Evolutionary conservation across 371 early-diverging fungal species (phyloP).

Genomic region (Apophysomyces variabilis): DNA sequence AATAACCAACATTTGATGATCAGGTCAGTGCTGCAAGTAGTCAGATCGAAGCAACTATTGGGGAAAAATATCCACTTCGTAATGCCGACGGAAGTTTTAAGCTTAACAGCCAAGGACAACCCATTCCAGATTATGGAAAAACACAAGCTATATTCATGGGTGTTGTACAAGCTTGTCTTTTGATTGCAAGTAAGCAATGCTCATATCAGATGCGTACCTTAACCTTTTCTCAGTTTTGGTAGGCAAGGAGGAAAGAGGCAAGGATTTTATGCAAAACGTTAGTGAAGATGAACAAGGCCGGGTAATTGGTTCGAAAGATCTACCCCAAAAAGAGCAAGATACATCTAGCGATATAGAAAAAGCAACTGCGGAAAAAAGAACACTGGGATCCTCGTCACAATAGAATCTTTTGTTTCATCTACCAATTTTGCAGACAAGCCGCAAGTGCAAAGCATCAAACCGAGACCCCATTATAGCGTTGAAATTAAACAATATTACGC

Average conservation of each 20-base stretch:
- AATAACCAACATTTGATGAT: neutral
- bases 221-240: neutral
- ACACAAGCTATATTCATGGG: constrained; percentile 66
- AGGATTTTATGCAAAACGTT: neutral
- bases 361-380: neutral
- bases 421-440: neutral
- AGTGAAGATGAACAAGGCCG: neutral
- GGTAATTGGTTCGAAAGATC: neutral
- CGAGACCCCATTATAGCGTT: no score
- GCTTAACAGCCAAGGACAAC: constrained; percentile 35
- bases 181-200: constrained; percentile 28
- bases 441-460: no score
- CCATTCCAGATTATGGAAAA: constrained; percentile 63
- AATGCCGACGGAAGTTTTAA: constrained; percentile 34
- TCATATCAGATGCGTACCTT: neutral
- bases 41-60: constrained; percentile 67
- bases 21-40: constrained; percentile 62
- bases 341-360: constrained; percentile 1
- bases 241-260: constrained; percentile 1
- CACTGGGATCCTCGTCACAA: neutral
- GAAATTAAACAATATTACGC: no score
- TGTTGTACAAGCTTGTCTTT: constrained; percentile 39
- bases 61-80: constrained; percentile 44
- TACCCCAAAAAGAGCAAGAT: neutral
- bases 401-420: neutral